Conservation (phyloP, 2,329 filamentous ascomycete species). For the Niveomyces coronatus region DNA sequence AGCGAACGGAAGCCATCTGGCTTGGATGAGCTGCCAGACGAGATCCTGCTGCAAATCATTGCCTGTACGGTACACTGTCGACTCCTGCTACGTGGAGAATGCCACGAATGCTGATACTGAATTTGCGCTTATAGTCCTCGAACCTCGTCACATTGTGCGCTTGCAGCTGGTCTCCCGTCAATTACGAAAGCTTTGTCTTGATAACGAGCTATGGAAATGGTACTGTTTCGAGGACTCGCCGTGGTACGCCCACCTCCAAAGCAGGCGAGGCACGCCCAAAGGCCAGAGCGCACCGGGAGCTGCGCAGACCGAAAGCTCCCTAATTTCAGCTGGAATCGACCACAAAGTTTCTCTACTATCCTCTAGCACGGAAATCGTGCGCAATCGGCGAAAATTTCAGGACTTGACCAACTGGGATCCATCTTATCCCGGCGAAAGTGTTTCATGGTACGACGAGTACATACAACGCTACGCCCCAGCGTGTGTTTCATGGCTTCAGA, state of each 20-base stretch:
- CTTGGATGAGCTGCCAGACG: slow-evolving; percentile 47
- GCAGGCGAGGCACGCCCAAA: neutral
- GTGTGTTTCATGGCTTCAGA: slow-evolving; percentile 67
- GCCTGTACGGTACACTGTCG: slow-evolving; percentile 38
- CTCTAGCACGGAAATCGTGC: no score
- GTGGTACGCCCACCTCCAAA: slow-evolving; percentile 50
- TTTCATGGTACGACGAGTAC: slow-evolving; percentile 85
- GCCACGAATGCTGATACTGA: neutral
- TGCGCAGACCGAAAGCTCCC: no score
- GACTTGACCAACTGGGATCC: slow-evolving; percentile 78
- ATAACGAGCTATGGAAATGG: slow-evolving; percentile 66
- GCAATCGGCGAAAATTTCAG: slow-evolving; percentile 24
- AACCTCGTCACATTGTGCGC: slow-evolving; percentile 39
- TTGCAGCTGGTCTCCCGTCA: slow-evolving; percentile 60
- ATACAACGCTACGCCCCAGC: slow-evolving; percentile 69
- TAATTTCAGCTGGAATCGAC: no score
- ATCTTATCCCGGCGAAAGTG: slow-evolving; percentile 56
- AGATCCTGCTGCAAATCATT: slow-evolving; percentile 54
- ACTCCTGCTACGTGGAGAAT: slow-evolving; percentile 4
- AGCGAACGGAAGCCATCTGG: slow-evolving; percentile 13
- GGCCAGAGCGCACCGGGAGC: no score
- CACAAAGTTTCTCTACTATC: no score
- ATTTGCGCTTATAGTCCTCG: slow-evolving; percentile 20
- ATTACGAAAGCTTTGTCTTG: slow-evolving; percentile 58
- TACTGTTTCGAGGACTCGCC: slow-evolving; percentile 63